A percentile compares a stretch with the other conserved stretches of the same genome.
These are phyloP conservation scores for Saccharomyces hybrid DNA, from an alignment of 1,139 yeast species.

Conservation along the genomic window DNA sequence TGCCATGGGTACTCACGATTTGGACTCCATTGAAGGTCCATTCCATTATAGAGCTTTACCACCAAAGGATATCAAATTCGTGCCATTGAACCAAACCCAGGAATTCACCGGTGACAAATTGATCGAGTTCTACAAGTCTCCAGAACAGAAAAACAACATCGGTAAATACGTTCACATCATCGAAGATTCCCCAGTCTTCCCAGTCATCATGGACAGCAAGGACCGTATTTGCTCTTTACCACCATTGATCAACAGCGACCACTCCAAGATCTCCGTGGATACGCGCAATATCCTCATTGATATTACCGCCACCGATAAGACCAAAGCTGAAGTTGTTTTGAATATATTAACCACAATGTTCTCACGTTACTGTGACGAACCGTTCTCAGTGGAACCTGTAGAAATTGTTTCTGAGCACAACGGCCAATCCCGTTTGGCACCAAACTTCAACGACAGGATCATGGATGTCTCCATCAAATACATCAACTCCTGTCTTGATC, in stretches of 20 bases:
- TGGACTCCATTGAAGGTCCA: slow-evolving; percentile 74
- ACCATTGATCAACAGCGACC: slow-evolving; percentile 92
- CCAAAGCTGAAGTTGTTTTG: slow-evolving; percentile 85
- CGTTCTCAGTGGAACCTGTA: slow-evolving; percentile 83
- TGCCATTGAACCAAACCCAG: slow-evolving; percentile 79
- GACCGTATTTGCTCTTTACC: slow-evolving; percentile 86
- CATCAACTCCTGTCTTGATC: slow-evolving; percentile 88
- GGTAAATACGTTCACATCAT: slow-evolving; percentile 85
- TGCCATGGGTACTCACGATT: slow-evolving; percentile 97
- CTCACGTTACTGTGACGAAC: slow-evolving; percentile 70
- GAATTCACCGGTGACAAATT: slow-evolving; percentile 69
- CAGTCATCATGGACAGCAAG: slow-evolving; percentile 75
- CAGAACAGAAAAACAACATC: slow-evolving; percentile 76
- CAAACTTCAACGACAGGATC: slow-evolving; percentile 59
- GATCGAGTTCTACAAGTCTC: slow-evolving; percentile 67
- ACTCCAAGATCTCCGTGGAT: slow-evolving; percentile 75
- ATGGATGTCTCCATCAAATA: slow-evolving; percentile 73
- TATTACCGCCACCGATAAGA: slow-evolving; percentile 89
- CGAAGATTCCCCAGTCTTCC: slow-evolving; percentile 81
- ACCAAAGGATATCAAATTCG: slow-evolving; percentile 70
- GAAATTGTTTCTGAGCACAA: slow-evolving; percentile 79
- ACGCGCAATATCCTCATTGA: slow-evolving; percentile 89
- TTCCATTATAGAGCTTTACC: slow-evolving; percentile 81
- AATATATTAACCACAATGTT: slow-evolving; percentile 95
- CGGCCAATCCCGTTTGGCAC: slow-evolving; percentile 66